Conservation (phyloP, 768 basidiomycete species). For the Boletus rufocinnamomeus region DNA sequence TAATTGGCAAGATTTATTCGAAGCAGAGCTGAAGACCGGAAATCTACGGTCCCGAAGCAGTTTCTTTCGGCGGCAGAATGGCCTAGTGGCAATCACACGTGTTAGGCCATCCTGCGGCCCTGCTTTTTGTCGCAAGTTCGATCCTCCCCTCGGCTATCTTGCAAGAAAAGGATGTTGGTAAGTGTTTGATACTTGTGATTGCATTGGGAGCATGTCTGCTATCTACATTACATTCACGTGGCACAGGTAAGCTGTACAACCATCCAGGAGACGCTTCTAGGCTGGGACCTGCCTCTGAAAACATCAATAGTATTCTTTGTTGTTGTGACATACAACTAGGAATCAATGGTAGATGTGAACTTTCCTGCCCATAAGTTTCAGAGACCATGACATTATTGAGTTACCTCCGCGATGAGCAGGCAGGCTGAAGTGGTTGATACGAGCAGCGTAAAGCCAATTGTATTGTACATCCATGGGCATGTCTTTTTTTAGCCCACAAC, state of each 20-base stretch:
- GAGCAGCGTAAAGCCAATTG: no score
- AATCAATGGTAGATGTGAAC: not conserved
- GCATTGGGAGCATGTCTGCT: not conserved
- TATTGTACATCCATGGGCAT: no score
- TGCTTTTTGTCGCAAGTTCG: conserved; percentile 4
- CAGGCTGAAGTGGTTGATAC: no score
- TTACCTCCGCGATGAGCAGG: no score
- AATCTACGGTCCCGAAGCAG: no score
- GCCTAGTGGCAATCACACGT: conserved; percentile 9
- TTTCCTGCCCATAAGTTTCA: not conserved
- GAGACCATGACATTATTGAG: no score
- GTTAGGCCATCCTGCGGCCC: not conserved
- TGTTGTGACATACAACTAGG: not conserved
- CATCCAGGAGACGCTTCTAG: not conserved
- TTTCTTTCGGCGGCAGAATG: conserved; percentile 1
- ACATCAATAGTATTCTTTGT: not conserved
- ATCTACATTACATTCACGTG: not conserved
- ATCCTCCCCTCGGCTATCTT: not conserved
- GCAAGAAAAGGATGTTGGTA: no score
- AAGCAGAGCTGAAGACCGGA: no score
- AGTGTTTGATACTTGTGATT: not conserved
- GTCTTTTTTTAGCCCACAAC: no score
- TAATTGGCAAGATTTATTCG: not conserved
- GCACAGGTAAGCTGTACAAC: not conserved
- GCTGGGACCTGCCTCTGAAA: not conserved